These are phyloP conservation scores for Parastagonospora avenae DNA, from an alignment of 2,329 filamentous ascomycete species.

Conservation along the genomic window DNA sequence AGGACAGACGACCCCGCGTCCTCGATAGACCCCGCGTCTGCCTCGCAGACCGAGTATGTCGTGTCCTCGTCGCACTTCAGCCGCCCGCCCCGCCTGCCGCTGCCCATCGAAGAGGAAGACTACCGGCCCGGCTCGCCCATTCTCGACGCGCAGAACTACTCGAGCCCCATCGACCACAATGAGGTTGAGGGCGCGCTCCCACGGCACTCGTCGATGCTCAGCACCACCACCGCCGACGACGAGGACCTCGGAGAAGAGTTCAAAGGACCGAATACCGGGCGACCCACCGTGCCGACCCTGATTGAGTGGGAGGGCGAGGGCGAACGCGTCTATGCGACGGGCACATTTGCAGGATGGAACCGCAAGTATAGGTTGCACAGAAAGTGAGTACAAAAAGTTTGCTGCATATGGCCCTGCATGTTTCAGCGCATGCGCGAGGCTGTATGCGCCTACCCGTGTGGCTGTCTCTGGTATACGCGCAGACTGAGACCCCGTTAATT, in stretches of 20 bases:
- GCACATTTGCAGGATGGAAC: constrained; percentile 97
- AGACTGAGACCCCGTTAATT: constrained; percentile 27
- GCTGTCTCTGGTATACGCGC: constrained; percentile 19
- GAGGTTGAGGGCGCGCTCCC: constrained; percentile 59
- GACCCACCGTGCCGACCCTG: constrained; percentile 79
- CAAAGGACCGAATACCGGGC: constrained; percentile 64
- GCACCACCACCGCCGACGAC: constrained; percentile 70
- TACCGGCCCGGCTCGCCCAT: constrained; percentile 91
- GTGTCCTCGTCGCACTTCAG: constrained; percentile 54
- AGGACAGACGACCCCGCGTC: constrained; percentile 16
- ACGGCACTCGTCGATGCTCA: constrained; percentile 61
- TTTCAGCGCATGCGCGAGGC: constrained; percentile 16
- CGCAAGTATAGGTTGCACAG: constrained; percentile 86
- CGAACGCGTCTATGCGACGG: constrained; percentile 93
- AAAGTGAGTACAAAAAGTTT: constrained; percentile 66
- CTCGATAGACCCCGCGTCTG: constrained; percentile 35
- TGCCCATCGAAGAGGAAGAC: constrained; percentile 91
- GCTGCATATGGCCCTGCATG: constrained; percentile 3
- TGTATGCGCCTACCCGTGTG: constrained; percentile 28
- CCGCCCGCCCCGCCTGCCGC: constrained; percentile 84
- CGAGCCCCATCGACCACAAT: constrained; percentile 52
- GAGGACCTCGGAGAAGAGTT: constrained; percentile 68
- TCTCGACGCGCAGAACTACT: constrained; percentile 70
- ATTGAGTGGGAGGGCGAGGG: constrained; percentile 85
- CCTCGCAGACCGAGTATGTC: constrained; percentile 44